Percentiles rank a stretch among this genome's conserved stretches.
Conservation (phyloP, 495 filamentous ascomycete species). For the Antarctomyces pellizariae region DNA sequence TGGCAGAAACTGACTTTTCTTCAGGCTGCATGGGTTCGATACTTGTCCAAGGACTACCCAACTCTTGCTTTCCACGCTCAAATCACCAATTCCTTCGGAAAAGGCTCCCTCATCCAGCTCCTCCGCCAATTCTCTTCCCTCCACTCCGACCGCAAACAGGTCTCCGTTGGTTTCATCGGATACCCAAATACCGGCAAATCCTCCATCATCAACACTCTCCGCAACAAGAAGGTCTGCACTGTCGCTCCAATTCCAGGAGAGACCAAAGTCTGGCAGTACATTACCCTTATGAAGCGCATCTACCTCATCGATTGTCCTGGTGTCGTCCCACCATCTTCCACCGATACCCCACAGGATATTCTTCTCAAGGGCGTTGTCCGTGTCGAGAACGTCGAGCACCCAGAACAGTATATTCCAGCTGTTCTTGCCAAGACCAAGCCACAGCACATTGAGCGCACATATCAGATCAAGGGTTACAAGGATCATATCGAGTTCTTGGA, state of each 20-base stretch:
- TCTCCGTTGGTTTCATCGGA: slow-evolving; percentile 70
- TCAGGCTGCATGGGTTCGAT: slow-evolving; percentile 68
- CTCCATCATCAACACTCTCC: slow-evolving; percentile 78
- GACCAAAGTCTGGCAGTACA: slow-evolving; percentile 96
- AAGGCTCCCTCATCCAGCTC: slow-evolving; percentile 53
- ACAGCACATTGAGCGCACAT: slow-evolving; percentile 80
- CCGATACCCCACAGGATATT: slow-evolving; percentile 68
- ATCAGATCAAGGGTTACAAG: slow-evolving; percentile 55
- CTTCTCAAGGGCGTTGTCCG: slow-evolving; percentile 80
- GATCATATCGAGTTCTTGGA: slow-evolving; percentile 68
- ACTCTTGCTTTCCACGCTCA: slow-evolving; percentile 84
- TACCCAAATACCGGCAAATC: slow-evolving; percentile 83
- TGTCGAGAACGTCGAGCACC: slow-evolving; percentile 86
- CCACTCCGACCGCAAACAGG: slow-evolving; percentile 78
- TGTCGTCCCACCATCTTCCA: slow-evolving; percentile 67
- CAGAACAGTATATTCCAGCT: slow-evolving; percentile 81
- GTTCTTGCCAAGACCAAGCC: slow-evolving; percentile 57
- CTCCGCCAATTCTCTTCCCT: slow-evolving; percentile 83
- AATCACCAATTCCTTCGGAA: slow-evolving; percentile 81
- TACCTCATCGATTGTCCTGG: slow-evolving; percentile 95
- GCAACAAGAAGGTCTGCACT: slow-evolving; percentile 77
- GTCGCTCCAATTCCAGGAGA: slow-evolving; percentile 92
- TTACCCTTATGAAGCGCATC: slow-evolving; percentile 90
- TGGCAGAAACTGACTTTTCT: slow-evolving; percentile 9
- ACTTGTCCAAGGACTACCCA: slow-evolving; percentile 64